phyloP scores from a whole-genome alignment of 1,139 yeast species.

The Pichia sp. region DNA sequence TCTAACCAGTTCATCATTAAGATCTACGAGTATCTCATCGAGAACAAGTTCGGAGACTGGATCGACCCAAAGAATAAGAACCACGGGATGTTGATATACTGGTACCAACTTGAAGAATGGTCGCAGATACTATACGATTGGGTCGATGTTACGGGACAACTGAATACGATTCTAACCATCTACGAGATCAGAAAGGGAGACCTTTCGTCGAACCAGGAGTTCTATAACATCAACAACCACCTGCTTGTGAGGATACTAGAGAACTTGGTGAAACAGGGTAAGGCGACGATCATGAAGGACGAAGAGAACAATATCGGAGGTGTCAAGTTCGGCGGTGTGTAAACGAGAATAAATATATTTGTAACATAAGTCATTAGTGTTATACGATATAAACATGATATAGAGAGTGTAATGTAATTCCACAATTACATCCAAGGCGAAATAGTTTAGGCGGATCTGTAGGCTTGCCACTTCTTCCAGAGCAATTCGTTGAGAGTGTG shows the following conservation, averaged over 20 bases:
- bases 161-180: constrained; percentile 73
- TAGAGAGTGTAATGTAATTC: constrained; percentile 2
- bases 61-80: constrained; percentile 42
- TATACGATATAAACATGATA: neutral
- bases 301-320: constrained; percentile 56
- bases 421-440: constrained; percentile 6
- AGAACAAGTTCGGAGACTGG: constrained; percentile 54
- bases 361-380: neutral
- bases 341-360: neutral
- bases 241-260: constrained; percentile 57
- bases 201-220: constrained; percentile 51
- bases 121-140: constrained; percentile 57
- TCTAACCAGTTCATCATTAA: constrained; percentile 43
- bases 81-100: constrained; percentile 54
- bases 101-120: constrained; percentile 80
- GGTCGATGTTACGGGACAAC: constrained; percentile 76
- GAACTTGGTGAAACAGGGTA: constrained; percentile 61
- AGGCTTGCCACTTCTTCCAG: constrained; percentile 5
- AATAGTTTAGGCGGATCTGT: neutral
- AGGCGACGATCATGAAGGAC: constrained; percentile 64
- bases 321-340: constrained; percentile 42
- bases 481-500: constrained; percentile 50
- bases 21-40: constrained; percentile 59
- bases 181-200: constrained; percentile 79
- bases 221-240: constrained; percentile 55